phyloP scores from a whole-genome alignment of 202 grass and related monocot species.

The Schoenoplectus triqueter region DNA sequence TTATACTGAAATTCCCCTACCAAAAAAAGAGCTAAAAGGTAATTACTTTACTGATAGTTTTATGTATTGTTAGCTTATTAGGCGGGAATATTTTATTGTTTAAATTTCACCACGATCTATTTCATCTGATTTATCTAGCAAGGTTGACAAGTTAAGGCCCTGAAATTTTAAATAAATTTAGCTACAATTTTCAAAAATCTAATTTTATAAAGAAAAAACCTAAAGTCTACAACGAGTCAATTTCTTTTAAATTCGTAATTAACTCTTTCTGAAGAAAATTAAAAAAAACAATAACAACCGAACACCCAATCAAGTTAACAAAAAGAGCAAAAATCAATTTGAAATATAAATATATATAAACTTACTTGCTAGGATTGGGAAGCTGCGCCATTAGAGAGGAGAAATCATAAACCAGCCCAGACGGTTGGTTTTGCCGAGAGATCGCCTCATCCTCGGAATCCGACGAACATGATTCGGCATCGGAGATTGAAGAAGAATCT shows the following conservation, averaged over 20 bases:
- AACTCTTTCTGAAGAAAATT: neutral
- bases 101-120: neutral
- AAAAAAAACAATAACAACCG: too few relatives aligned
- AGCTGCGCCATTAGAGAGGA: conserved; percentile 69
- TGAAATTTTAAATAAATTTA: neutral
- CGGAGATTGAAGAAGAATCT: conserved; percentile 65
- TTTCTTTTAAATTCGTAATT: neutral
- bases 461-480: conserved; percentile 49
- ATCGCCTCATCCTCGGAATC: conserved; percentile 37
- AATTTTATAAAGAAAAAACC: too few relatives aligned
- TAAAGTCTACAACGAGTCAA: too few relatives aligned
- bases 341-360: neutral
- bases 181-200: neutral
- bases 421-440: conserved; percentile 32
- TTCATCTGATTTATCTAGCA: neutral
- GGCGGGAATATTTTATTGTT: too few relatives aligned
- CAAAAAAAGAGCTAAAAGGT: neutral
- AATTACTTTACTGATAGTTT: neutral
- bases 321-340: neutral
- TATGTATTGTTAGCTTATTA: too few relatives aligned
- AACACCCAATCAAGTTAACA: too few relatives aligned
- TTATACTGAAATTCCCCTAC: neutral
- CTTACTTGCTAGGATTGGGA: conserved; percentile 73
- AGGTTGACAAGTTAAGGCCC: neutral
- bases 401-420: conserved; percentile 54